A percentile compares a stretch with the other conserved stretches of the same genome.
Evolutionary conservation across 1,284 basidiomycete genomes (phyloP).

Genomic region (Cerrena zonata): DNA sequence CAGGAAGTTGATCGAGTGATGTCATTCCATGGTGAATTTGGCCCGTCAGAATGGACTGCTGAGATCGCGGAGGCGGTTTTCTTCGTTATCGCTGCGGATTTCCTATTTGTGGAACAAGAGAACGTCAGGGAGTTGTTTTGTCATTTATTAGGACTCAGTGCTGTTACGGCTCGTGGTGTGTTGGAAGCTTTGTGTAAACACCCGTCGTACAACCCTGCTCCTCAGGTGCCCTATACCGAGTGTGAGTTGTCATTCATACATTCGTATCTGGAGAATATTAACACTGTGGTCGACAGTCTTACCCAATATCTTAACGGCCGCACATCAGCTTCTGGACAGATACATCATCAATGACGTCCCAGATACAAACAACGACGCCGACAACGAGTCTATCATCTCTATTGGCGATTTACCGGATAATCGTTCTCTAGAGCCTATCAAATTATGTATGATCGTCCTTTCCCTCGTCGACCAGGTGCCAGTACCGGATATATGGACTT

Average conservation of each 20-base stretch:
- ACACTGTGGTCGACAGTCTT: not conserved
- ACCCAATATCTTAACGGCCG: not conserved
- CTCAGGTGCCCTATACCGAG: not conserved
- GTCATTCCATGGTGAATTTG: not conserved
- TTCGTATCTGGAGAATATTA: not conserved
- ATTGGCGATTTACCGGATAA: not conserved
- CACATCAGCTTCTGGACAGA: not conserved
- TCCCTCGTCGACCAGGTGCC: not conserved
- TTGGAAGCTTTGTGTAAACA: not conserved
- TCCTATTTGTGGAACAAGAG: slow-evolving; percentile 1
- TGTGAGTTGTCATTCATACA: not conserved
- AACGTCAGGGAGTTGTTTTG: not conserved
- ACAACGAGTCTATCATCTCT: not conserved
- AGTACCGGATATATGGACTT: not conserved
- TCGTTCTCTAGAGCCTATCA: not conserved
- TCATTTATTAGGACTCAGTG: not conserved
- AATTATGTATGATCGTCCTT: not conserved
- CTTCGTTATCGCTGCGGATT: not conserved
- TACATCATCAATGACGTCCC: not conserved
- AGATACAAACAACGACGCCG: not conserved
- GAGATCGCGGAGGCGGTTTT: not conserved
- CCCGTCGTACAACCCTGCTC: not conserved
- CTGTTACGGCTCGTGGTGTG: not conserved
- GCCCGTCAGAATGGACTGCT: not conserved
- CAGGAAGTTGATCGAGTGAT: not conserved